phyloP scores from a whole-genome alignment of 208 protist species.

The Trypanosoma lewisi region DNA sequence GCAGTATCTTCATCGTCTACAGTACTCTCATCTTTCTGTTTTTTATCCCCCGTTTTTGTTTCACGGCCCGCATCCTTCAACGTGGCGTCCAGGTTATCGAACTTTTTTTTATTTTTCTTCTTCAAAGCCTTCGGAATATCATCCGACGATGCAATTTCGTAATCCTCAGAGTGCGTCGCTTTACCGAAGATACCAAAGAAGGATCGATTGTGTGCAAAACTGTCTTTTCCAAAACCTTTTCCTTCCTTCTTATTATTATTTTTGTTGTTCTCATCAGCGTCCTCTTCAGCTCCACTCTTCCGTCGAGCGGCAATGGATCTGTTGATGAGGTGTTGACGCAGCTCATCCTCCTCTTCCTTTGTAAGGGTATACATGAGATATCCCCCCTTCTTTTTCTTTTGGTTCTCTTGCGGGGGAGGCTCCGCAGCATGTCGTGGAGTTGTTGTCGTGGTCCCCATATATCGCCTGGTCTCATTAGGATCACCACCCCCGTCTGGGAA shows the following conservation, averaged over 20 bases:
- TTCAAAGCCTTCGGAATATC: conserved; percentile 6
- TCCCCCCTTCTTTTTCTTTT: conserved; percentile 61
- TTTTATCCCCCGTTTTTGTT: too few species aligned
- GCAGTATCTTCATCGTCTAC: too few species aligned
- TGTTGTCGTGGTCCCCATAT: background rate
- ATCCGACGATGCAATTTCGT: background rate
- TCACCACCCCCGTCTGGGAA: too few species aligned
- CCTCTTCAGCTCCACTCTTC: background rate
- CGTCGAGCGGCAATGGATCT: conserved; percentile 1
- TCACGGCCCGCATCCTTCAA: too few species aligned
- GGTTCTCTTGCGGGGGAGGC: background rate
- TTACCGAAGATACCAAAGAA: conserved; percentile 3
- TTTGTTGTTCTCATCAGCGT: conserved; percentile 8
- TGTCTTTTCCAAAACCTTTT: conserved; percentile 1
- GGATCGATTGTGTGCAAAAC: conserved; percentile 2
- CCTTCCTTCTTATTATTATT: conserved; percentile 17
- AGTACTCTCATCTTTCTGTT: too few species aligned
- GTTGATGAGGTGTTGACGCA: conserved; percentile 51
- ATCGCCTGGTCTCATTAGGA: background rate
- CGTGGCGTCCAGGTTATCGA: background rate
- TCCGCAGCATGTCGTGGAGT: background rate
- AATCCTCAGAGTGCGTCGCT: background rate
- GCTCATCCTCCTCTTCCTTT: conserved; percentile 58
- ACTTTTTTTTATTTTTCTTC: background rate
- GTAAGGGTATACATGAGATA: conserved; percentile 86